Evolutionary conservation across 2,329 filamentous ascomycete species (phyloP).

Genomic region (Colletotrichum tropicicola): DNA sequence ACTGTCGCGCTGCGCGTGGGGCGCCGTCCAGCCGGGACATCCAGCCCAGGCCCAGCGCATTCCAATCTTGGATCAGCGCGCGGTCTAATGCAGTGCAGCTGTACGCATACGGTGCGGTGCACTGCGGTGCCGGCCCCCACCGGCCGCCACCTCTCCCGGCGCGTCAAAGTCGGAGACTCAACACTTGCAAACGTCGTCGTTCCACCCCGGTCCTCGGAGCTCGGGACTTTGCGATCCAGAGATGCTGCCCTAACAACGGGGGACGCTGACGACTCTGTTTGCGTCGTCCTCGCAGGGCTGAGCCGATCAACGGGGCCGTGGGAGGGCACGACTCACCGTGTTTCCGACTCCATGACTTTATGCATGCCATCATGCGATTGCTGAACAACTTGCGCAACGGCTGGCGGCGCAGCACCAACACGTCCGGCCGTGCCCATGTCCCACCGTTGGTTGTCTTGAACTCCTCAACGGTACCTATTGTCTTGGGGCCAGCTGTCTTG

Average conservation of each 20-base stretch:
- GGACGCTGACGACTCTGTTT: conserved; percentile 16
- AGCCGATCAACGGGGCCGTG: neutral
- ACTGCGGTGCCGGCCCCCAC: neutral
- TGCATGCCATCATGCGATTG: neutral
- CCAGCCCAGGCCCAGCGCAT: neutral
- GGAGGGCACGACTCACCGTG: neutral
- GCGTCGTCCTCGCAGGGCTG: conserved; percentile 25
- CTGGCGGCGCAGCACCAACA: neutral
- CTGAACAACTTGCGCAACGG: neutral
- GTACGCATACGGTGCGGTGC: neutral
- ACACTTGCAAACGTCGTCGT: neutral
- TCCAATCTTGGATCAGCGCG: neutral
- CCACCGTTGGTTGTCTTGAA: no score
- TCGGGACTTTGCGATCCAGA: neutral
- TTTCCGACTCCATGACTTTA: neutral
- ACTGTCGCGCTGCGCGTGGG: neutral
- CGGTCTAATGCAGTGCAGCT: neutral
- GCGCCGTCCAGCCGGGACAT: neutral
- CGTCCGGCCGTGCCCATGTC: conserved; percentile 2
- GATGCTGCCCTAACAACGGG: conserved; percentile 3
- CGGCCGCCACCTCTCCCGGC: neutral
- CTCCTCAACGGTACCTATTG: no score
- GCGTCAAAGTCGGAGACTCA: no score
- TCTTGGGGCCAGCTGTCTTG: no score
- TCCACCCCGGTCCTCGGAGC: conserved; percentile 14